phyloP scores from a whole-genome alignment of 1,139 yeast species.

The Geotrichum siamense region DNA sequence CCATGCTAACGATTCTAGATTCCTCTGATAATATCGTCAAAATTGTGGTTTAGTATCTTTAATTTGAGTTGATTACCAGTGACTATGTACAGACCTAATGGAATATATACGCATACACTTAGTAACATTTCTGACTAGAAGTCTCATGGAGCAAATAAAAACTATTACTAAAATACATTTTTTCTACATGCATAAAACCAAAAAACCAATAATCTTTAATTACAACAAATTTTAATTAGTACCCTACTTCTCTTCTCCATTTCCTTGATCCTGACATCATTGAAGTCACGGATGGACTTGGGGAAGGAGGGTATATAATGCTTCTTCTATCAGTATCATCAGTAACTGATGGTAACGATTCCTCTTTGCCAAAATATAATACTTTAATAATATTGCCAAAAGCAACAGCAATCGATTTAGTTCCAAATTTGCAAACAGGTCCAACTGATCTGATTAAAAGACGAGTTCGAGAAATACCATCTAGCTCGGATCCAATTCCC shows the following conservation, averaged over 20 bases:
- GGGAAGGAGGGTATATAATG: constrained; percentile 1
- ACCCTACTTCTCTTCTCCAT: constrained; percentile 16
- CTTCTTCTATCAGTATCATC: background rate
- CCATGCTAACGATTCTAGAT: too few relatives aligned
- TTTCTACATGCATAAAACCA: too few relatives aligned
- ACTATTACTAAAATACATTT: too few relatives aligned
- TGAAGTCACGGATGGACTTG: constrained; percentile 1
- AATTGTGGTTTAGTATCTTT: too few relatives aligned
- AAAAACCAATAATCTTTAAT: too few relatives aligned
- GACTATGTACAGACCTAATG: too few relatives aligned
- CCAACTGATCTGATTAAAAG: constrained; percentile 46
- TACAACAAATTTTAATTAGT: too few relatives aligned
- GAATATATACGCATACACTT: too few relatives aligned
- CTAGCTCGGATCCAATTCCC: constrained; percentile 16
- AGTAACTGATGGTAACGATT: constrained; percentile 23
- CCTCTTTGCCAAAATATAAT: constrained; percentile 60
- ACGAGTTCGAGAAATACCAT: constrained; percentile 20
- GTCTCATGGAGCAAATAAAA: too few relatives aligned
- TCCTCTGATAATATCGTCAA: too few relatives aligned
- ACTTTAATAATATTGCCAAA: constrained; percentile 68
- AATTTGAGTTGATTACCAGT: too few relatives aligned
- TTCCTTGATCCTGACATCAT: constrained; percentile 8
- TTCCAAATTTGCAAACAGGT: constrained; percentile 60
- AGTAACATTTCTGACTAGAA: too few relatives aligned
- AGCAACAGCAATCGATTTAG: constrained; percentile 64